phyloP scores from a whole-genome alignment of 768 basidiomycete species.

The Boletus eberwhitei region DNA sequence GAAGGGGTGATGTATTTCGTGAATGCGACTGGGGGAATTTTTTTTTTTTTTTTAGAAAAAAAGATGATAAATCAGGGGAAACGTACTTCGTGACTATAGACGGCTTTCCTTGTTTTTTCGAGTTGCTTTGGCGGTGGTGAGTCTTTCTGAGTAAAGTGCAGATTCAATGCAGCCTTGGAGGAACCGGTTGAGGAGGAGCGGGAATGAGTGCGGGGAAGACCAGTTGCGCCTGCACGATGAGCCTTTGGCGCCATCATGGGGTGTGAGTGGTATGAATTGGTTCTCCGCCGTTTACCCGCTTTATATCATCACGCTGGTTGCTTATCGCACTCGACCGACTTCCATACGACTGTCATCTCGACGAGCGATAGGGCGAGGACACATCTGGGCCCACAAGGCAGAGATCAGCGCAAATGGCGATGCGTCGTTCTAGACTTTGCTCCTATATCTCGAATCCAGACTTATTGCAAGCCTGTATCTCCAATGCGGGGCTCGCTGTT shows the following conservation, averaged over 20 bases:
- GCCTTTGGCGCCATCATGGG: slow-evolving; percentile 53
- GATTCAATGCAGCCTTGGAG: slow-evolving; percentile 54
- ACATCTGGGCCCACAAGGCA: background rate
- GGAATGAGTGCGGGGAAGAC: slow-evolving; percentile 57
- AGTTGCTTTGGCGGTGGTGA: slow-evolving; percentile 37
- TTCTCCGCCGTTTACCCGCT: slow-evolving; percentile 27
- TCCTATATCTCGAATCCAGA: background rate
- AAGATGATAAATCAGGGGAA: background rate
- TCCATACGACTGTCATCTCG: background rate
- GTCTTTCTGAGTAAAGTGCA: slow-evolving; percentile 71
- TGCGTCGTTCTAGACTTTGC: slow-evolving; percentile 3
- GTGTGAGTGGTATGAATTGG: slow-evolving; percentile 24
- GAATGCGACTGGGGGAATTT: slow-evolving; percentile 13
- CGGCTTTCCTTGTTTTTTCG: slow-evolving; percentile 55
- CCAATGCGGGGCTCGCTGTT: background rate
- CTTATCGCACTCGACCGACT: slow-evolving; percentile 13
- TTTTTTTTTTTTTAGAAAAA: background rate
- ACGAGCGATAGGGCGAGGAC: background rate
- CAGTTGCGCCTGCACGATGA: slow-evolving; percentile 44
- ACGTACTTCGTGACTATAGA: slow-evolving; percentile 45
- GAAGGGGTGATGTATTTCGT: slow-evolving; percentile 27
- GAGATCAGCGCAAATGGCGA: background rate
- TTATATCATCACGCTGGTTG: slow-evolving; percentile 13
- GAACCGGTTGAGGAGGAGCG: slow-evolving; percentile 55
- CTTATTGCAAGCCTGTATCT: background rate